phyloP scores from a whole-genome alignment of 352 stramenopile genomes.

The Pilasporangium apinafurcum region DNA sequence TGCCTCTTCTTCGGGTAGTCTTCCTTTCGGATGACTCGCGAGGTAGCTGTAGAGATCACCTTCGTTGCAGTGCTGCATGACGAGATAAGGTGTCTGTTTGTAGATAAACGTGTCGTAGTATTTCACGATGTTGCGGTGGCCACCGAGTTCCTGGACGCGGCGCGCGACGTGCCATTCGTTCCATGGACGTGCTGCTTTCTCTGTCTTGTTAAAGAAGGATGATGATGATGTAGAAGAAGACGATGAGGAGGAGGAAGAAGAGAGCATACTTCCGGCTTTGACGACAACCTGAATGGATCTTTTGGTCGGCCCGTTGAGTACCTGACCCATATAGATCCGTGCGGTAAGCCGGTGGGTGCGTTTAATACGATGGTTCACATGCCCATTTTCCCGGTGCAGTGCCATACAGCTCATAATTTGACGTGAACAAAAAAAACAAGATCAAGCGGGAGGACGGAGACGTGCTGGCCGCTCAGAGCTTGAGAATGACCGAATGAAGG shows the following conservation, averaged over 20 bases:
- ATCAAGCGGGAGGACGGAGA: too few relatives aligned
- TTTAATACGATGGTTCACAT: background rate
- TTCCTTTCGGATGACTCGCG: background rate
- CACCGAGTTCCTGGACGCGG: conserved; percentile 11
- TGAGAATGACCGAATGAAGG: too few relatives aligned
- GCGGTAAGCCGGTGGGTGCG: background rate
- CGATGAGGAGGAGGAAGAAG: conserved; percentile 2
- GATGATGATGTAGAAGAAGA: conserved; percentile 14
- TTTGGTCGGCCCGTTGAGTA: too few relatives aligned
- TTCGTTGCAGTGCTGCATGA: conserved; percentile 54
- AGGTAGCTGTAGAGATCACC: conserved; percentile 44
- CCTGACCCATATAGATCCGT: too few relatives aligned
- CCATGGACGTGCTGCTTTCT: conserved; percentile 7
- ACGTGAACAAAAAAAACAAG: too few relatives aligned
- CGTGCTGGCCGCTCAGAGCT: too few relatives aligned
- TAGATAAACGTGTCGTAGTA: conserved; percentile 37
- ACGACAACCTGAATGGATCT: too few relatives aligned
- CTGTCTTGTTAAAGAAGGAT: background rate
- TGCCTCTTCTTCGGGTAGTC: conserved; percentile 3
- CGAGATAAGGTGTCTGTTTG: conserved; percentile 33
- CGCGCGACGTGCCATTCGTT: conserved; percentile 11
- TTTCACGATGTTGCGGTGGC: conserved; percentile 35
- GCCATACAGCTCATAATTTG: too few relatives aligned
- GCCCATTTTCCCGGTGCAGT: too few relatives aligned
- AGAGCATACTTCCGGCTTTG: too few relatives aligned